These are phyloP conservation scores for Coniochaeta ligniaria DNA, from an alignment of 2,329 filamentous ascomycete species.

Conservation along the genomic window DNA sequence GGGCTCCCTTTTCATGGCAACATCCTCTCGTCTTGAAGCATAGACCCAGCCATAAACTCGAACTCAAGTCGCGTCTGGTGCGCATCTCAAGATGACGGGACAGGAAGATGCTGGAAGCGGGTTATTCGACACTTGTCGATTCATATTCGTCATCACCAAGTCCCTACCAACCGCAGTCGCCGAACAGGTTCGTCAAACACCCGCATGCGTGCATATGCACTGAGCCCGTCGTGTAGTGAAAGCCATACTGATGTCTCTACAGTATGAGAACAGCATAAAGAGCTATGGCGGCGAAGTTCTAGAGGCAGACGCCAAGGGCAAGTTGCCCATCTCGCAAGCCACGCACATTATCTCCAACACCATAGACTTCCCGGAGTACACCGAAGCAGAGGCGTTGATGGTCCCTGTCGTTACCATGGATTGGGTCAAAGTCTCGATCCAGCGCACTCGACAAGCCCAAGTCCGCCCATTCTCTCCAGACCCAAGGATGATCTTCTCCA, in stretches of 20 bases:
- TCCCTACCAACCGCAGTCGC: neutral
- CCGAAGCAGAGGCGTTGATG: constrained; percentile 65
- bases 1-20: neutral
- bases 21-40: neutral
- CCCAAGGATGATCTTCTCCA: constrained; percentile 80
- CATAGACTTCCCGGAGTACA: constrained; percentile 87
- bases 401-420: constrained; percentile 75
- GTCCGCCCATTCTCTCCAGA: constrained; percentile 85
- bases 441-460: constrained; percentile 64
- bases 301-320: constrained; percentile 39
- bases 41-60: neutral
- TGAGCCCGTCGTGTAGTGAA: neutral
- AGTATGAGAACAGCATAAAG: constrained; percentile 26
- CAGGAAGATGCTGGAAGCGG: neutral
- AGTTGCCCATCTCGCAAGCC: constrained; percentile 37
- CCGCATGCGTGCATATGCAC: neutral
- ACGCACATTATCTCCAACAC: constrained; percentile 61
- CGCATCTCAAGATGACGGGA: neutral
- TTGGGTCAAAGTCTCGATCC: constrained; percentile 71
- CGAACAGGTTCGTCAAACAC: neutral
- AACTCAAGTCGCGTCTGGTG: neutral
- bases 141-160: neutral
- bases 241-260: constrained; percentile 8
- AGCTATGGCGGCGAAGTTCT: constrained; percentile 45
- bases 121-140: neutral